These are phyloP conservation scores for Capronia coronata DNA, from an alignment of 2,329 filamentous ascomycete genomes.

Conservation along the genomic window DNA sequence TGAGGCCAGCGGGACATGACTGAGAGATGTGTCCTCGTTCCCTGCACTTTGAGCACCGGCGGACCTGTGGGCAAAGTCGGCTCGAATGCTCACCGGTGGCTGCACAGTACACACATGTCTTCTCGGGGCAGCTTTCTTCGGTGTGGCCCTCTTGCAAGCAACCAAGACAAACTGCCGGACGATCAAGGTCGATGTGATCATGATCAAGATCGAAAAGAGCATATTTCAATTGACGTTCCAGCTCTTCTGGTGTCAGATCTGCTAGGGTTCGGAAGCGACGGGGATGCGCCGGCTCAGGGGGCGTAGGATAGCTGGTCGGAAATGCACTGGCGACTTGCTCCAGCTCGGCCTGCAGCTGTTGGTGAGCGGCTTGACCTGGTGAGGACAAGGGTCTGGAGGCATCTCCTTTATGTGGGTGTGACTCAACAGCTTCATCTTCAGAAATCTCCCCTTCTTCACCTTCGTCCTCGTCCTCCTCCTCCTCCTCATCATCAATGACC, in stretches of 20 bases:
- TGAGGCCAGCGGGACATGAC: constrained; percentile 54
- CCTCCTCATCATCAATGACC: constrained; percentile 9
- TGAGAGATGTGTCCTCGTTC: constrained; percentile 53
- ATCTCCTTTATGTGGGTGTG: constrained; percentile 1
- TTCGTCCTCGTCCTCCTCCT: constrained; percentile 9
- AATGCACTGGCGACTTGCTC: background rate
- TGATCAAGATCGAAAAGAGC: constrained; percentile 37
- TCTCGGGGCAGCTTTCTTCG: constrained; percentile 38
- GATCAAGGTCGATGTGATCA: constrained; percentile 37
- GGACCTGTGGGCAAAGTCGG: constrained; percentile 37
- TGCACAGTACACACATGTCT: constrained; percentile 41
- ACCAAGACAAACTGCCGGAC: constrained; percentile 39
- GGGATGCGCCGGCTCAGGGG: background rate
- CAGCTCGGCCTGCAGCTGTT: constrained; percentile 14
- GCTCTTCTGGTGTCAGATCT: constrained; percentile 36
- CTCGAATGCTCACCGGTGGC: constrained; percentile 38
- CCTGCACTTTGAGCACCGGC: constrained; percentile 50
- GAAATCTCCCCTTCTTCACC: constrained; percentile 1
- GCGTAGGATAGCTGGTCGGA: background rate
- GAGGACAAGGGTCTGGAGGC: constrained; percentile 1
- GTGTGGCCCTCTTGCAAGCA: constrained; percentile 41
- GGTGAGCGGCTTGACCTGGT: constrained; percentile 7
- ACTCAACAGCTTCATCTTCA: constrained; percentile 6
- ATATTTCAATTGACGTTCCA: constrained; percentile 37
- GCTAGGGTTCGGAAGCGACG: constrained; percentile 26